These are phyloP conservation scores for Podospora bellae-mahoneyi DNA, from an alignment of 495 filamentous ascomycete species.

Conservation along the genomic window DNA sequence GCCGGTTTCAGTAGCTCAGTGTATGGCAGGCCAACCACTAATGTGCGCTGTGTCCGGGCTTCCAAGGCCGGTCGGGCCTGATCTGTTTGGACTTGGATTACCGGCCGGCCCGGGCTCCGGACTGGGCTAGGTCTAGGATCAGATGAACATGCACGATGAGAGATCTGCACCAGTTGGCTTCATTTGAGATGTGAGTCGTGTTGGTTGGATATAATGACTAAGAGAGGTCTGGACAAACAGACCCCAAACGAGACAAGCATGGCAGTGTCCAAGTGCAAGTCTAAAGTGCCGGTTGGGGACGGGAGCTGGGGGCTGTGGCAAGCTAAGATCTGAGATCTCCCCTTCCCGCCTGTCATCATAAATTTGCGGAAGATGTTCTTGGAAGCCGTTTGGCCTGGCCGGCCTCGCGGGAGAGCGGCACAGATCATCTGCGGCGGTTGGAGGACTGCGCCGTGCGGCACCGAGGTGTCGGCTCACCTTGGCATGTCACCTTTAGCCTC, in stretches of 20 bases:
- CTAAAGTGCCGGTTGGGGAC: background rate
- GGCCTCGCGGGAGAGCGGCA: slow-evolving; percentile 1
- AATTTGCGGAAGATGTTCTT: background rate
- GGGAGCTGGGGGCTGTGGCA: background rate
- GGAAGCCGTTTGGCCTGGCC: background rate
- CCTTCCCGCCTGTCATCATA: background rate
- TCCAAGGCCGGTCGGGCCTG: background rate
- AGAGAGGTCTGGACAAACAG: background rate
- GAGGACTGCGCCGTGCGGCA: slow-evolving; percentile 15
- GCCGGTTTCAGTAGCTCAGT: background rate
- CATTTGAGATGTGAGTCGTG: background rate
- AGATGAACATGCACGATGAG: background rate
- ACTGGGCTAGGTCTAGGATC: background rate
- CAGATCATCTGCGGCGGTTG: background rate
- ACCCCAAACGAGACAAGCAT: background rate
- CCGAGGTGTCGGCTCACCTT: background rate
- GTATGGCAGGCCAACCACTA: background rate
- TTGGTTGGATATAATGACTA: background rate
- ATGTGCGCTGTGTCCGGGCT: background rate
- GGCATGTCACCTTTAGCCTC: background rate
- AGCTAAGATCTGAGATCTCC: slow-evolving; percentile 1
- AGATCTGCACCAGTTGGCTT: background rate
- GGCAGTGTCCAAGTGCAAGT: background rate
- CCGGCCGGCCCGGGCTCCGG: background rate
- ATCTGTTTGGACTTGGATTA: background rate